Percentiles rank a stretch among this genome's conserved stretches.
These are phyloP conservation scores for Pythium plurisporium DNA, from an alignment of 352 stramenopile genomes.

Conservation along the genomic window DNA sequence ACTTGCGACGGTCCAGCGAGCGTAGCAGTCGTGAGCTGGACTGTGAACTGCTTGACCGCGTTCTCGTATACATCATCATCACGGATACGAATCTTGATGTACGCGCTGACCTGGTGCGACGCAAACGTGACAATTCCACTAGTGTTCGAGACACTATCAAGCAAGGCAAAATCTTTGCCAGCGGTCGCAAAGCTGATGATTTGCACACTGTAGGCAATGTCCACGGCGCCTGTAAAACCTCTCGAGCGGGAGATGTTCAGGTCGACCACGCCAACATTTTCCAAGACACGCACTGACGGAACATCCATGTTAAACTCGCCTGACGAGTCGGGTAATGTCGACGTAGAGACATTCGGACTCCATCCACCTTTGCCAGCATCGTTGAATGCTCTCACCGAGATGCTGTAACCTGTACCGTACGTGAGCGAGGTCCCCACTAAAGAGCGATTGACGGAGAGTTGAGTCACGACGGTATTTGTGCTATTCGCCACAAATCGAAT, in stretches of 20 bases:
- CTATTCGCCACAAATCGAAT: slow-evolving; percentile 12
- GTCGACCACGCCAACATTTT: slow-evolving; percentile 34
- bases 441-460: slow-evolving; percentile 1
- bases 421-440: slow-evolving; percentile 23
- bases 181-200: slow-evolving; percentile 20
- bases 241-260: slow-evolving; percentile 35
- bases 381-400: slow-evolving; percentile 38
- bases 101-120: slow-evolving; percentile 20
- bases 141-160: not conserved
- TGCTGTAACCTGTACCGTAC: slow-evolving; percentile 32
- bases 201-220: slow-evolving; percentile 22
- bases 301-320: slow-evolving; percentile 45
- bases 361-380: slow-evolving; percentile 26
- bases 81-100: slow-evolving; percentile 34
- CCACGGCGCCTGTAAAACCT: slow-evolving; percentile 42
- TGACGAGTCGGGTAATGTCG: slow-evolving; percentile 47
- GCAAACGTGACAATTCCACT: slow-evolving; percentile 33
- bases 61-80: slow-evolving; percentile 43
- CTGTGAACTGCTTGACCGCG: slow-evolving; percentile 34
- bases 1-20: not conserved
- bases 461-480: not conserved
- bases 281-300: slow-evolving; percentile 22
- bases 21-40: slow-evolving; percentile 27
- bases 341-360: slow-evolving; percentile 21
- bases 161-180: slow-evolving; percentile 35